Base-by-base conservation (phyloP, 306 rosid species). In the Rosa multiflora region DNA sequence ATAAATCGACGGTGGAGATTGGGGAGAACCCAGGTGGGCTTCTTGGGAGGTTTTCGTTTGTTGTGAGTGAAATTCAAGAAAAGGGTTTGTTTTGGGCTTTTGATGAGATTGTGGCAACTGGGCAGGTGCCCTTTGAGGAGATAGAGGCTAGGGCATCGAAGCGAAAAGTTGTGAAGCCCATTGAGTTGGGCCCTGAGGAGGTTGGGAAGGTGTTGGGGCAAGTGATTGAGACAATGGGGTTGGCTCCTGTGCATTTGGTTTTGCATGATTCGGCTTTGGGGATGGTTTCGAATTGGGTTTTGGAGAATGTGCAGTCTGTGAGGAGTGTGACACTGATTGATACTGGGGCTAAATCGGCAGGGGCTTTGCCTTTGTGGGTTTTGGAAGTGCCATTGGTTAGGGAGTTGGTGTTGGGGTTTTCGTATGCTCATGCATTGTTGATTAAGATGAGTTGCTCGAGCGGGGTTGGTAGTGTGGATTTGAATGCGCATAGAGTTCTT, bases 61-160 rank as follows among this genome's bases (percentile, higher is more conserved):
- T 93, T 42, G 91, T 85, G 47, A 62, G 86, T 73, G 96, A 90
- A 73, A 93, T 95, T 74, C 85, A 88, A 53, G 98, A 93, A 47
- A 91, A 87, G 81, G 99, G 99, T 48, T 5, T 95, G 55, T 95
- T 95, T 61, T 95, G 94, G 97, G 99, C 99, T 10, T 93, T 95
- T 84, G 99, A 95, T 95, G 90, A 86, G 79, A 87, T 95, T 20
- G 73, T 95, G 17, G 98, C 87, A 84, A 95, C 99, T 18, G 99
- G 99, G 80, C 93, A 93, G 72, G 87, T 95, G 63, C 98, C 99
- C 5, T 95, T 90, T 81, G 97, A 95, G 52, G 97, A 95, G 68
- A 87, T 95, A 42, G 80, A 66, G 51, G 86, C 88, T 51, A 67
- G 90, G 61, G 80, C 87, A 77, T 74, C 88, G 0, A 82, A 89